phyloP scores from a whole-genome alignment of 352 stramenopile genomes.

The Globisporangium yorkense region DNA sequence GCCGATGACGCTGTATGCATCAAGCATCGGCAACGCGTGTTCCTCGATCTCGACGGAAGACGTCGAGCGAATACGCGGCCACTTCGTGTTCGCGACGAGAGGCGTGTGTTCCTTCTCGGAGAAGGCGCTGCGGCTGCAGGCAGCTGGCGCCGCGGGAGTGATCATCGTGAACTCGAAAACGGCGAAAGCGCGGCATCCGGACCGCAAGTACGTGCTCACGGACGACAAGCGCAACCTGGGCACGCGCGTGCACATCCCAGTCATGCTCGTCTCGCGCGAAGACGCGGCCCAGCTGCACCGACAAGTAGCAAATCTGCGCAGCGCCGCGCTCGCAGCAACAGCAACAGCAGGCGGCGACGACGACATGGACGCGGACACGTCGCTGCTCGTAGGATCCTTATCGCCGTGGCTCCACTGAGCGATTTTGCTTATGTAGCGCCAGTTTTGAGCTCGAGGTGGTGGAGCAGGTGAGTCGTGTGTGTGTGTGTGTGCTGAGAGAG shows the following conservation, averaged over 20 bases:
- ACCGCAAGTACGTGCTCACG: constrained; percentile 60
- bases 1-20: constrained; percentile 36
- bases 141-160: constrained; percentile 44
- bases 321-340: background rate
- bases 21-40: constrained; percentile 47
- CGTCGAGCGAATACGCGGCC: constrained; percentile 25
- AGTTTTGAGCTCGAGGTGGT: constrained; percentile 6
- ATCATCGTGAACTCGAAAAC: constrained; percentile 71
- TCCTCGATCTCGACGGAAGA: constrained; percentile 17
- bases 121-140: constrained; percentile 65
- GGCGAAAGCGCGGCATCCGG: constrained; percentile 25
- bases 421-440: background rate
- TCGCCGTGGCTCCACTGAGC: constrained; percentile 56
- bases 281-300: constrained; percentile 46
- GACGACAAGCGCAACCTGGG: constrained; percentile 45
- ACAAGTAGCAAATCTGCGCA: constrained; percentile 13
- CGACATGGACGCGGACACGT: constrained; percentile 3
- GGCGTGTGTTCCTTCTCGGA: constrained; percentile 73
- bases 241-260: constrained; percentile 46
- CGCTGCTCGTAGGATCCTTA: constrained; percentile 35
- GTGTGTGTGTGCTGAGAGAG: background rate
- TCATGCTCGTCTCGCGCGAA: constrained; percentile 57
- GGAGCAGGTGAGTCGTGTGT: background rate
- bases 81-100: constrained; percentile 62
- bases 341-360: constrained; percentile 1